These are phyloP conservation scores for Novakomyces olei DNA, from an alignment of 805 yeast species.

Conservation along the genomic window DNA sequence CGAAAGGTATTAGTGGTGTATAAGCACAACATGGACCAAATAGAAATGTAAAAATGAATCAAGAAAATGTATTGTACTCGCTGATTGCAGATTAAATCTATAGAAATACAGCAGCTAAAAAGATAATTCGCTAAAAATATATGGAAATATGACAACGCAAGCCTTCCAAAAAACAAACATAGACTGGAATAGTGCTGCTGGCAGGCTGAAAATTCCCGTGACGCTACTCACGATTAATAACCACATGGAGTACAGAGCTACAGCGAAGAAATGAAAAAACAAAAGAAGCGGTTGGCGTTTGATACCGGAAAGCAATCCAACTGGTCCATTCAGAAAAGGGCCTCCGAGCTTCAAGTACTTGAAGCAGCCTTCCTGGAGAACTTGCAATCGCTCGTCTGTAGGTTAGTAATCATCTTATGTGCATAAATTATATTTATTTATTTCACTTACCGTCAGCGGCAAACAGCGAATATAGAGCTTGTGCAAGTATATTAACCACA, in stretches of 20 bases:
- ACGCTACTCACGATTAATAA: slow-evolving; percentile 5
- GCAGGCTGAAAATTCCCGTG: slow-evolving; percentile 7
- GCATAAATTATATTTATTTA: slow-evolving; percentile 13
- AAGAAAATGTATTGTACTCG: too few relatives aligned
- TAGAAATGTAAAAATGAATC: too few relatives aligned
- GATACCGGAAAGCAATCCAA: slow-evolving; percentile 63
- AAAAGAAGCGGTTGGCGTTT: slow-evolving; percentile 51
- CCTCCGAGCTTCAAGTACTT: slow-evolving; percentile 72
- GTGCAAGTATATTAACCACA: slow-evolving; percentile 72
- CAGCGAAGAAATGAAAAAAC: slow-evolving; percentile 71
- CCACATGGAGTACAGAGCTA: slow-evolving; percentile 62
- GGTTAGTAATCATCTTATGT: background rate
- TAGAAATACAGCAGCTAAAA: background rate
- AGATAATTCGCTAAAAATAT: slow-evolving; percentile 5
- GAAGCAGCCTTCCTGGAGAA: slow-evolving; percentile 77
- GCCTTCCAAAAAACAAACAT: slow-evolving; percentile 9
- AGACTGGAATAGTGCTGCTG: slow-evolving; percentile 8
- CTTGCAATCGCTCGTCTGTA: slow-evolving; percentile 19
- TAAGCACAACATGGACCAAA: too few relatives aligned
- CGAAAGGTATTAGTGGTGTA: too few relatives aligned
- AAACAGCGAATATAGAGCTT: slow-evolving; percentile 76
- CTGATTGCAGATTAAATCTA: too few relatives aligned
- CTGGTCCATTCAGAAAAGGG: slow-evolving; percentile 51
- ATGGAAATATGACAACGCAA: slow-evolving; percentile 9
- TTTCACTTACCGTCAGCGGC: slow-evolving; percentile 67